Base-by-base conservation (phyloP, 257 asterid genomes). In the Ballota nigra region DNA sequence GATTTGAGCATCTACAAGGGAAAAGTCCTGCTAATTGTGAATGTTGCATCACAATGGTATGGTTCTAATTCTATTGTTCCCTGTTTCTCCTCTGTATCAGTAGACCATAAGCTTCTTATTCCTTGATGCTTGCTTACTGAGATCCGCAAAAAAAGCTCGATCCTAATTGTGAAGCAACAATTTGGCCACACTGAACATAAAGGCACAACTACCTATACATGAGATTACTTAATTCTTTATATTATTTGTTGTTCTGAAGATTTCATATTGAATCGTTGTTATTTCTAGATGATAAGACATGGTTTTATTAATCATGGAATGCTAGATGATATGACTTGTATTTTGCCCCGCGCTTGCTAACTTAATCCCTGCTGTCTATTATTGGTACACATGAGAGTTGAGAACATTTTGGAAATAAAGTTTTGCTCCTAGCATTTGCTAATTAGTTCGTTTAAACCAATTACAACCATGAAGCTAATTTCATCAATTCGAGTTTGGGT, bases 41-140 rank as follows among this genome's bases (percentile, higher is more conserved):
- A 88, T 66, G 96, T 87, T 69, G 95, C 96, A 59, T 89, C 95
- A 10, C 85, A 89, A 53, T 87, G 95, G 95, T 89, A 83, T 68
- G 78, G n/a, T n/a, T n/a, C n/a, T 2, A 43, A 8, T 63, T 71
- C 51, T 57, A 5, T 41, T 20, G 8, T 55, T 28, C 38, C 76
- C 19, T 34, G 41, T 23, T 73, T 53, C 29, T 29, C 19, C 26
- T 16, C 41, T 57, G 1, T 26, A 26, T 47, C 13, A 24, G 56
- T 51, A 34, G 47, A 9, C 3, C 18, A 19, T 58, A 7, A 28
- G 63, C 71, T 18, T 68, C 61, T 33, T 16, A 2, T 3, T 40
- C 3, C 3, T 55, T 13, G 0, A 31, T 45, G 45, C 53, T 49
- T 9, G 51, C 41, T 24, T 22, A 36, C 15, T 20, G 19, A 36